Percentiles rank a stretch among this genome's conserved stretches.
phyloP scores from a whole-genome alignment of 2,329 filamentous ascomycete genomes.

The Xylaria sp. region DNA sequence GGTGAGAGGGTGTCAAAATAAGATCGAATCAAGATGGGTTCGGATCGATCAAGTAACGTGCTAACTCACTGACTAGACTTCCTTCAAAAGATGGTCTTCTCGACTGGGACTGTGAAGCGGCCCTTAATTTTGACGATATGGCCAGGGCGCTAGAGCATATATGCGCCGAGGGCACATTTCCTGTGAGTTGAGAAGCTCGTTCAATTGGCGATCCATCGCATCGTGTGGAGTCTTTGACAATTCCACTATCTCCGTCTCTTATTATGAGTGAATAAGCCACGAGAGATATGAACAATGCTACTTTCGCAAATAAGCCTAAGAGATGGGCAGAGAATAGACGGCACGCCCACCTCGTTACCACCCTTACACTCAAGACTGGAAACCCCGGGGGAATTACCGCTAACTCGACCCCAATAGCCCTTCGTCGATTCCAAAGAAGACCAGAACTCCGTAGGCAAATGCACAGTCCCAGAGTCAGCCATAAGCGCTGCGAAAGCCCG shows the following conservation, averaged over 20 bases:
- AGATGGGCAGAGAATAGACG: background rate
- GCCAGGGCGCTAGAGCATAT: slow-evolving; percentile 72
- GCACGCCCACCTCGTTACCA: no score
- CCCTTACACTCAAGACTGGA: no score
- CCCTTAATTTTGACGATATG: slow-evolving; percentile 75
- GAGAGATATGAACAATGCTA: background rate
- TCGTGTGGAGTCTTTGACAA: background rate
- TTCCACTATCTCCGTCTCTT: background rate
- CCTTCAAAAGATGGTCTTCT: slow-evolving; percentile 66
- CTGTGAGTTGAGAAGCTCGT: slow-evolving; percentile 53
- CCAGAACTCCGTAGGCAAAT: slow-evolving; percentile 63
- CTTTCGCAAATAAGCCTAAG: background rate
- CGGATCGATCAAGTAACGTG: slow-evolving; percentile 8
- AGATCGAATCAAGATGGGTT: background rate
- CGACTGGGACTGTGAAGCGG: slow-evolving; percentile 91
- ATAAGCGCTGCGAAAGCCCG: slow-evolving; percentile 54
- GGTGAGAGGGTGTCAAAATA: background rate
- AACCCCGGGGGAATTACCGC: background rate
- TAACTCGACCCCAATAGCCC: slow-evolving; percentile 47
- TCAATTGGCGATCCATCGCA: background rate
- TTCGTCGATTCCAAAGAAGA: slow-evolving; percentile 64
- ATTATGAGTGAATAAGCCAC: background rate
- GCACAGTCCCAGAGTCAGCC: slow-evolving; percentile 55
- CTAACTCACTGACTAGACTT: slow-evolving; percentile 48
- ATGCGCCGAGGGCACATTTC: slow-evolving; percentile 67